Base-by-base conservation (phyloP, 1,284 basidiomycete species). In the Exobasidium cylindrosporum region DNA sequence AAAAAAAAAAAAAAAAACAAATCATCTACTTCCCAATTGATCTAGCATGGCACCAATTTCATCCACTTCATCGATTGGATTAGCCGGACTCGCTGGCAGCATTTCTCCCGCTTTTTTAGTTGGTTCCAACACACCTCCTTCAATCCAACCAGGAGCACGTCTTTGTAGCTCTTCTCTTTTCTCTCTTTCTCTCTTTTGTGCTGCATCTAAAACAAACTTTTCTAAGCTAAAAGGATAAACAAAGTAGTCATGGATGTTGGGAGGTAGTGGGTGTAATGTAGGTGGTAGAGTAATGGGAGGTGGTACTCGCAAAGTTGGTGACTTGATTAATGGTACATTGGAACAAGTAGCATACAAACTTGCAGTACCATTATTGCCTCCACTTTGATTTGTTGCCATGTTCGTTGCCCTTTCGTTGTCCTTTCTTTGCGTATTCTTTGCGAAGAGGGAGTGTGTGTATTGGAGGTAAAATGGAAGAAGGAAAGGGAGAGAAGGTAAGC, bases 141-240 rank as follows among this genome's bases (percentile, higher is more conserved):
- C 45, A 21, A n/a, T 58, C 57, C 57, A 58, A 24, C 57, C 57
- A 2, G 57, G 57, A 10, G 57, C 57, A 1, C 46, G 10, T 24
- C 30, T 30, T 2, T 21, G 44, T 26, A 58, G 13, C 24, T 46
- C 43, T 3, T 52, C 44, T 11, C 32, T 30, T 7, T 30, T n/a
- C 45, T 11, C 44, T 23, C 17, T 13, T 30, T 58, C 46, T n/a
- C 57, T 30, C 23, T 30, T 4, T 14, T 46, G 11, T 23, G 43
- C 26, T 7, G 40, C 28, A 21, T 66, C 66, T 6, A 73, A 58
- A 3, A 75, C 72, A 58, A 69, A 73, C 14, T 65, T 62, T 44
- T 75, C 73, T 56, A 75, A 66, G 46, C 58, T 62, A 59, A 75
- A 75, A 0, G 69, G 67, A 50, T 75, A 75, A 61, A 75, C 73